Evolutionary conservation across 2,329 filamentous ascomycete species (phyloP), one percentile per base, ranked within the genome.

Genomic region (Beauveria scarabaeidicola): DNA sequence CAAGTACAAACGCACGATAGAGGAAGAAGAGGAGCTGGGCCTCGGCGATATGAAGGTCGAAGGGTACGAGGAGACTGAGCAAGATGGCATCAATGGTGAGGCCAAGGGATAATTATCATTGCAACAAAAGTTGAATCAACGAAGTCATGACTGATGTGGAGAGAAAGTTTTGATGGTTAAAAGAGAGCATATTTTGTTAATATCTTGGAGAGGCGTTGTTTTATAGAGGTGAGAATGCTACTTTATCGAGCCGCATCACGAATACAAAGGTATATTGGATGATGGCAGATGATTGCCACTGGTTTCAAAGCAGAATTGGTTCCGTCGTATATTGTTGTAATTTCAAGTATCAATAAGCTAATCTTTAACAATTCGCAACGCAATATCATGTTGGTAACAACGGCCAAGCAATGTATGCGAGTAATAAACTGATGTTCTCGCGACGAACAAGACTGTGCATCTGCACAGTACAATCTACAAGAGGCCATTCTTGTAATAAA

Each of bases 1-100:
- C 74, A 88, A 90, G 32, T 99, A 99, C 72, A 84, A 89, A 61
- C 83, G 94, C 62, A 96, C 93, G 0, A 85, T 88, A 0, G 90
- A 97, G 72, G 94, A 99, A 70, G 90, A 96, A 74, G 94, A 99
- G 68, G 90, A 97, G 61, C 77, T 99, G 11, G 94, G 94, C 0
- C 76, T 99, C 64, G 85, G 78, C 61, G 94, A 99, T 69, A 99
- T 99, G 86, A 94, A 93, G 80, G 85, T 86, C 0, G 92, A 97
- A 72, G 86, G 85, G 0, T 97, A 99, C 69, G 78, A 85, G 57
- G 66, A 67, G 23, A 66, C 72, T 58, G 67, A 69, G 48, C 66
- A 65, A 58, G 46, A 61, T 38, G 43, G 53, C 25, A 51, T 19
- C 23, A 52, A 43, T 32, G 48, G 19, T 21, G 57, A 52, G 15